Evolutionary conservation across 257 asterid genomes (phyloP).

Genomic region (Rauvolfia tetraphylla): DNA sequence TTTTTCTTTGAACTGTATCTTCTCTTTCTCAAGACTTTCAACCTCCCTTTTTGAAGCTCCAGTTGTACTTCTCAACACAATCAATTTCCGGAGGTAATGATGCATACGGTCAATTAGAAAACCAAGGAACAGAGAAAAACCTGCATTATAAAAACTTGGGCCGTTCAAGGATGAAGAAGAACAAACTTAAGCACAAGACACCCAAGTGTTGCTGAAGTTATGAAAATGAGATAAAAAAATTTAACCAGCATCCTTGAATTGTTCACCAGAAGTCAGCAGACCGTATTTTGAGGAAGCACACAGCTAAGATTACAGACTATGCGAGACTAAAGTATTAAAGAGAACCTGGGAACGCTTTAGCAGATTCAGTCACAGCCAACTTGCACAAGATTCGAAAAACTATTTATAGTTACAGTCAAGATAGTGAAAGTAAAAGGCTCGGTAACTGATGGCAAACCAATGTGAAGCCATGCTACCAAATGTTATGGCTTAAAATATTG

Average conservation of each 20-base stretch:
- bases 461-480: not conserved
- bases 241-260: not conserved
- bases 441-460: not conserved
- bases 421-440: not conserved
- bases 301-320: not conserved
- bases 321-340: not conserved
- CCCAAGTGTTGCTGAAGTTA: not conserved
- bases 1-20: conserved; percentile 54
- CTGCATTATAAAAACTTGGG: conserved; percentile 26
- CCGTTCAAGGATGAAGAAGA: not conserved
- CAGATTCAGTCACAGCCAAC: not conserved
- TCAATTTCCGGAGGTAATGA: conserved; percentile 66
- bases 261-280: not conserved
- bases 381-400: not conserved
- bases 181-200: not conserved
- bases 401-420: not conserved
- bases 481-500: not conserved
- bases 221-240: not conserved
- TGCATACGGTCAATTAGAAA: conserved; percentile 91
- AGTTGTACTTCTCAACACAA: conserved; percentile 44
- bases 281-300: not conserved
- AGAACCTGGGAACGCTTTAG: not conserved
- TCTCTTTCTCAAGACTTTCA: conserved; percentile 72
- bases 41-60: conserved; percentile 66
- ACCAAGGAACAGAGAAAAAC: conserved; percentile 79